Evolutionary conservation across 1,284 basidiomycete species (phyloP).

Genomic region (Fomitopsis palustris): DNA sequence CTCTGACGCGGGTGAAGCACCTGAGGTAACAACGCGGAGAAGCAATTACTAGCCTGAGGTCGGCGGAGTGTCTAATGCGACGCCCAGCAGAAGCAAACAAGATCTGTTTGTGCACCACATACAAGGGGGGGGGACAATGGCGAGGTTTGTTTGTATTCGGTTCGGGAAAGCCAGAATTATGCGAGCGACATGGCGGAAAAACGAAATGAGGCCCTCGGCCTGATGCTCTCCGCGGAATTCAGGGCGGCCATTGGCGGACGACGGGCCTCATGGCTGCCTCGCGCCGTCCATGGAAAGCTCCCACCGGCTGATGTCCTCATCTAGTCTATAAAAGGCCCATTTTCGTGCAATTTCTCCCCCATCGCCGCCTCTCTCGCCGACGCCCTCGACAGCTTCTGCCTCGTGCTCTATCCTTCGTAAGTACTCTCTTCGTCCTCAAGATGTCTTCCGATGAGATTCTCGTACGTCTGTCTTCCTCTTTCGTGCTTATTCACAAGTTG

Average conservation of each 20-base stretch:
- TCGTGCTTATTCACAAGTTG: not conserved
- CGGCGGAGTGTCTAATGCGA: not conserved
- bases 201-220: not conserved
- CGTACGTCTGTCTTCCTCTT: constrained; percentile 11
- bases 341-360: constrained; percentile 15
- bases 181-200: not conserved
- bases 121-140: not conserved
- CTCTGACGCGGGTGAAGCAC: constrained; percentile 10
- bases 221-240: constrained; percentile 4
- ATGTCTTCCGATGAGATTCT: constrained; percentile 24
- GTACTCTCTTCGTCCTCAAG: constrained; percentile 3
- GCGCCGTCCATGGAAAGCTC: constrained; percentile 25
- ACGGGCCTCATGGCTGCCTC: constrained; percentile 46
- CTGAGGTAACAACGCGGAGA: not conserved
- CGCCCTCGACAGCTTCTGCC: constrained; percentile 10
- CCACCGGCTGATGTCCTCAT: constrained; percentile 20
- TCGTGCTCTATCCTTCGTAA: constrained; percentile 5
- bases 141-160: not conserved
- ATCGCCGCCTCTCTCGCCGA: constrained; percentile 15
- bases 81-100: not conserved
- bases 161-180: not conserved
- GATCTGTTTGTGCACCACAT: not conserved
- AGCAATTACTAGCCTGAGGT: not conserved
- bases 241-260: constrained; percentile 3
- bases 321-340: constrained; percentile 46